These are phyloP conservation scores for Mycena albidolilacea DNA, from an alignment of 768 basidiomycete genomes.

Conservation along the genomic window DNA sequence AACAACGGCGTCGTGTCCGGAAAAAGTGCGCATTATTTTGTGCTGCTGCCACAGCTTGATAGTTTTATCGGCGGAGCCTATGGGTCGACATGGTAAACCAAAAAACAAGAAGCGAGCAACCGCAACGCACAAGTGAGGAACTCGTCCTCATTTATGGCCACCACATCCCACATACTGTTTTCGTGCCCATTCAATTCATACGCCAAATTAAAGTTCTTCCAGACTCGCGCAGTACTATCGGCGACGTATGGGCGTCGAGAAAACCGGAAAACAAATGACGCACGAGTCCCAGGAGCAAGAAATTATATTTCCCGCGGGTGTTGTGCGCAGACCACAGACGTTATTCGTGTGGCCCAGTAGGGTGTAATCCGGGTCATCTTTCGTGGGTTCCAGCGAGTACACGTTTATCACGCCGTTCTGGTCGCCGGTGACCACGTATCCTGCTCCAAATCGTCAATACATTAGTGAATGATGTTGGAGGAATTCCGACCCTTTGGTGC, in stretches of 20 bases:
- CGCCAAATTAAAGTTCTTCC: slow-evolving; percentile 82
- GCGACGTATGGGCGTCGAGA: slow-evolving; percentile 9
- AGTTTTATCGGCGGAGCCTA: slow-evolving; percentile 95
- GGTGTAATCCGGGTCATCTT: slow-evolving; percentile 84
- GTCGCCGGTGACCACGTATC: slow-evolving; percentile 89
- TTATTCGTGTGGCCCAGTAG: slow-evolving; percentile 93
- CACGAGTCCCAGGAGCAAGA: slow-evolving; percentile 99
- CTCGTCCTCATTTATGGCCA: slow-evolving; percentile 81
- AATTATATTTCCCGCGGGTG: slow-evolving; percentile 80
- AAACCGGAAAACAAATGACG: slow-evolving; percentile 44
- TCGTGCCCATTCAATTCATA: slow-evolving; percentile 89
- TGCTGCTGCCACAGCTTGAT: slow-evolving; percentile 91
- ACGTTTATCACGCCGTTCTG: slow-evolving; percentile 92
- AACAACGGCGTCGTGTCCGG: slow-evolving; percentile 93
- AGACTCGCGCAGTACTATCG: slow-evolving; percentile 92
- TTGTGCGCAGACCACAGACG: slow-evolving; percentile 87
- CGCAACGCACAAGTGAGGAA: slow-evolving; percentile 82
- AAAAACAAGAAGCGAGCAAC: background rate
- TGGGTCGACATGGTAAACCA: background rate
- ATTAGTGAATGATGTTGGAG: slow-evolving; percentile 19
- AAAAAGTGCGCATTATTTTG: slow-evolving; percentile 81
- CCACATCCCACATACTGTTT: slow-evolving; percentile 95
- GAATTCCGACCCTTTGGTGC: slow-evolving; percentile 69
- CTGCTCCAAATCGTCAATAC: slow-evolving; percentile 59
- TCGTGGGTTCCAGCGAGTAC: slow-evolving; percentile 72